A percentile compares a stretch with the other conserved stretches of the same genome.
phyloP scores from a whole-genome alignment of 257 asterid species.

The Capsicum rhomboideum region DNA sequence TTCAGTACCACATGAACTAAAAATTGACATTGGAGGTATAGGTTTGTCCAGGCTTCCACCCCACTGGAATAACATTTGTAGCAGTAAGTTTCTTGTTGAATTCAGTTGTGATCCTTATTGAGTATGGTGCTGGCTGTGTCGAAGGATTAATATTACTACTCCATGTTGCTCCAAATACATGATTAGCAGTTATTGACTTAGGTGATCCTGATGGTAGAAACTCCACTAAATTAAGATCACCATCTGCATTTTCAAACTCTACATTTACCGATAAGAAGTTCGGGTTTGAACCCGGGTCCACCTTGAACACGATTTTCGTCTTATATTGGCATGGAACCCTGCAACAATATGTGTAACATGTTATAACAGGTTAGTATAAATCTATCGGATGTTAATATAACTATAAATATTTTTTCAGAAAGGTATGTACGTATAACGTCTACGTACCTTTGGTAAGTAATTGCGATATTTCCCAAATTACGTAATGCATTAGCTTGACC shows the following conservation, averaged over 20 bases:
- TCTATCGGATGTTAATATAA: background rate
- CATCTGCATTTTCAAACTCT: conserved; percentile 19
- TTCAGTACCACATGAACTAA: background rate
- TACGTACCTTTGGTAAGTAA: conserved; percentile 20
- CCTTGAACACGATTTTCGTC: conserved; percentile 5
- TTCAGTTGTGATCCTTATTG: background rate
- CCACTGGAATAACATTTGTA: background rate
- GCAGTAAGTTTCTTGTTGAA: background rate
- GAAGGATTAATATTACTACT: background rate
- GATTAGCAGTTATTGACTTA: background rate
- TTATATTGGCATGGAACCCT: conserved; percentile 28
- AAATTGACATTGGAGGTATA: background rate
- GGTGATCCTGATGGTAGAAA: background rate
- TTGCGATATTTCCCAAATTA: conserved; percentile 7
- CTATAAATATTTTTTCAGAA: background rate
- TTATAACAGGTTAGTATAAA: background rate
- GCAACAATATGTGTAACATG: background rate
- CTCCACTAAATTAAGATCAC: conserved; percentile 9
- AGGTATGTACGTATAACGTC: no score
- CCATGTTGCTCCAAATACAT: background rate
- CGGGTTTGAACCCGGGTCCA: conserved; percentile 12
- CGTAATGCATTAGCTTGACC: conserved; percentile 17
- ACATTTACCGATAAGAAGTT: conserved; percentile 19
- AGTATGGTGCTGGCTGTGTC: background rate
- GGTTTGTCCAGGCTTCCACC: background rate